A percentile compares a stretch with the other conserved stretches of the same genome.
These are phyloP conservation scores for Verticillium albo-atrum DNA, from an alignment of 2,329 filamentous ascomycete species.

Conservation along the genomic window DNA sequence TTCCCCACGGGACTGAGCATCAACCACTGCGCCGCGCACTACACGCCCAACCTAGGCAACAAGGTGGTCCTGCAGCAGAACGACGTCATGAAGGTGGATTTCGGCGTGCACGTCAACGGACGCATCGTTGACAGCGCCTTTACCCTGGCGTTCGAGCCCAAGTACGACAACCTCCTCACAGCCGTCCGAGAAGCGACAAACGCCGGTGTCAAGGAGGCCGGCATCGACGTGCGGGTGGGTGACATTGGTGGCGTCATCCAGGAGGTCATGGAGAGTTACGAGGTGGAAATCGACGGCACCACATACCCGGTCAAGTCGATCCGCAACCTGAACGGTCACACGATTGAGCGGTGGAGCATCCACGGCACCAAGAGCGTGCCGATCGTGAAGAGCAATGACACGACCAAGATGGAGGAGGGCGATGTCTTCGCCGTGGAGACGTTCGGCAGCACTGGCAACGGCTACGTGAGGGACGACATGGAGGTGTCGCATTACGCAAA, in stretches of 20 bases:
- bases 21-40: slow-evolving; percentile 83
- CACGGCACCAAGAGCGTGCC: slow-evolving; percentile 78
- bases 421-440: slow-evolving; percentile 81
- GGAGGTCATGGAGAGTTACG: slow-evolving; percentile 74
- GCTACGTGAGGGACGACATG: slow-evolving; percentile 70
- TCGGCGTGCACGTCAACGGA: slow-evolving; percentile 76
- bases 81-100: slow-evolving; percentile 81
- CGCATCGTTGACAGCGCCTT: slow-evolving; percentile 80
- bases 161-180: slow-evolving; percentile 69
- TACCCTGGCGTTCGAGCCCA: slow-evolving; percentile 70
- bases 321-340: slow-evolving; percentile 70
- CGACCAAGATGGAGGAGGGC: slow-evolving; percentile 82
- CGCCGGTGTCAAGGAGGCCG: slow-evolving; percentile 73
- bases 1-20: slow-evolving; percentile 82
- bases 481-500: slow-evolving; percentile 89
- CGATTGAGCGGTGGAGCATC: slow-evolving; percentile 71
- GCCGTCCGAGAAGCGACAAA: slow-evolving; percentile 75
- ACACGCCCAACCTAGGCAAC: slow-evolving; percentile 82
- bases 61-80: slow-evolving; percentile 66
- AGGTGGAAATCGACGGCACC: slow-evolving; percentile 64
- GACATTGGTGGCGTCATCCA: slow-evolving; percentile 69
- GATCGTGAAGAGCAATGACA: slow-evolving; percentile 71
- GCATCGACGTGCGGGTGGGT: slow-evolving; percentile 72
- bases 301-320: slow-evolving; percentile 68
- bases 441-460: slow-evolving; percentile 75